Evolutionary conservation across 2,329 filamentous ascomycete genomes (phyloP).

Genomic region (Emergomyces orientalis): DNA sequence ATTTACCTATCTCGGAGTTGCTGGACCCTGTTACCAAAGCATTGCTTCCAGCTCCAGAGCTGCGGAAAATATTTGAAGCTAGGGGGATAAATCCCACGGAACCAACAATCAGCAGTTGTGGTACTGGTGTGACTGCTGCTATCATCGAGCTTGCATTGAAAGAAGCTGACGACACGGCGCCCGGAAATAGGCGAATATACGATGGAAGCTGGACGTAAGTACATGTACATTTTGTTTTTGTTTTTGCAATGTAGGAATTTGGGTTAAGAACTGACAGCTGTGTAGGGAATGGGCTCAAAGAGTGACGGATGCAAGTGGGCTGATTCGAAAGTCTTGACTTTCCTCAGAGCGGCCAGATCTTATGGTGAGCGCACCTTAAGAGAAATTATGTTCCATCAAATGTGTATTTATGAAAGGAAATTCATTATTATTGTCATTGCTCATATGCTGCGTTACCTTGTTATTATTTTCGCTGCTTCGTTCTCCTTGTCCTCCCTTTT

Average conservation of each 20-base stretch:
- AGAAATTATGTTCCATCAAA: neutral
- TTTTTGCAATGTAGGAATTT: slow-evolving; percentile 8
- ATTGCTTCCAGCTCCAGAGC: slow-evolving; percentile 60
- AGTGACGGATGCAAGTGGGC: slow-evolving; percentile 36
- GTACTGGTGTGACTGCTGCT: slow-evolving; percentile 87
- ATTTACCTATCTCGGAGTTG: slow-evolving; percentile 67
- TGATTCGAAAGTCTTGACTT: slow-evolving; percentile 34
- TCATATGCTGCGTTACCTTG: neutral
- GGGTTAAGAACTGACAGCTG: neutral
- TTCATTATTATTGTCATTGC: neutral
- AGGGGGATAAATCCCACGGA: slow-evolving; percentile 70
- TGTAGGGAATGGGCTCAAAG: slow-evolving; percentile 44
- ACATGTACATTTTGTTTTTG: slow-evolving; percentile 11
- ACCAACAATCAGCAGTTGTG: slow-evolving; percentile 80
- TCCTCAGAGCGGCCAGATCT: neutral
- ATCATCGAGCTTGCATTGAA: slow-evolving; percentile 80
- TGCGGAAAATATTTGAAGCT: slow-evolving; percentile 66
- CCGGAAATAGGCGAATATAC: slow-evolving; percentile 65
- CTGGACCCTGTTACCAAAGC: slow-evolving; percentile 77
- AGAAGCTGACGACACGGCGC: slow-evolving; percentile 63
- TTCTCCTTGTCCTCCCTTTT: neutral
- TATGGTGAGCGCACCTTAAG: neutral
- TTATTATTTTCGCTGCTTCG: neutral
- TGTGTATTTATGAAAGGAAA: neutral
- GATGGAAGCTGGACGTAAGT: slow-evolving; percentile 97